phyloP scores from a whole-genome alignment of 2,329 filamentous ascomycete genomes.

The Talaromyces sp. region DNA sequence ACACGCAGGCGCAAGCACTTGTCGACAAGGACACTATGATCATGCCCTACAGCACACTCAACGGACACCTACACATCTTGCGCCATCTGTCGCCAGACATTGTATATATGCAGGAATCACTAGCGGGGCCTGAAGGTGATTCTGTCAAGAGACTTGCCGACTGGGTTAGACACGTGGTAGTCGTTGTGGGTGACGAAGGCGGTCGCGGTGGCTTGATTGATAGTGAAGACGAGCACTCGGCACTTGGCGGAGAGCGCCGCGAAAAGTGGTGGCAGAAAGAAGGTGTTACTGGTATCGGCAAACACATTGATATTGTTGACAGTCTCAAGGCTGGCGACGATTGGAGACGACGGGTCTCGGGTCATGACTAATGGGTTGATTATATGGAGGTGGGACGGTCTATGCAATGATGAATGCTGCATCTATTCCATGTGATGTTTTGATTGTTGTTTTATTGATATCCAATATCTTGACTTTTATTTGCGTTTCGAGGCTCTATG shows the following conservation, averaged over 20 bases:
- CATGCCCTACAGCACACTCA: constrained; percentile 79
- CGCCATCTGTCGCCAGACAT: constrained; percentile 80
- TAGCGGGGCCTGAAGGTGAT: constrained; percentile 70
- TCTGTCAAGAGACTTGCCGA: constrained; percentile 63
- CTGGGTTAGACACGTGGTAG: constrained; percentile 59
- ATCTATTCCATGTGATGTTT: constrained; percentile 13
- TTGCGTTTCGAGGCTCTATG: constrained; percentile 19
- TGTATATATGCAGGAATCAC: constrained; percentile 81
- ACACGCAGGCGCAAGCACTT: constrained; percentile 71
- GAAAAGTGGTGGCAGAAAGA: constrained; percentile 62
- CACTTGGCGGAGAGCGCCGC: constrained; percentile 32
- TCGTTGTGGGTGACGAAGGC: constrained; percentile 56
- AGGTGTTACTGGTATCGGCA: constrained; percentile 77
- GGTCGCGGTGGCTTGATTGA: constrained; percentile 74
- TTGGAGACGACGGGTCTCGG: constrained; percentile 75
- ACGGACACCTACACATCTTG: constrained; percentile 80
- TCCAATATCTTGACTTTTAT: constrained; percentile 25
- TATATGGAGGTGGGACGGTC: constrained; percentile 19
- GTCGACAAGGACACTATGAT: constrained; percentile 85
- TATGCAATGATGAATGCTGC: constrained; percentile 23
- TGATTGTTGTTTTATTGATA: constrained; percentile 23
- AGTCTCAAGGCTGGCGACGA: constrained; percentile 77
- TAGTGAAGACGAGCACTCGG: constrained; percentile 59
- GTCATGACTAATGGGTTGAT: constrained; percentile 46
- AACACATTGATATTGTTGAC: constrained; percentile 85